Evolutionary conservation across 1,139 yeast genomes (phyloP).

Genomic region (Lodderomyces beijingensis): DNA sequence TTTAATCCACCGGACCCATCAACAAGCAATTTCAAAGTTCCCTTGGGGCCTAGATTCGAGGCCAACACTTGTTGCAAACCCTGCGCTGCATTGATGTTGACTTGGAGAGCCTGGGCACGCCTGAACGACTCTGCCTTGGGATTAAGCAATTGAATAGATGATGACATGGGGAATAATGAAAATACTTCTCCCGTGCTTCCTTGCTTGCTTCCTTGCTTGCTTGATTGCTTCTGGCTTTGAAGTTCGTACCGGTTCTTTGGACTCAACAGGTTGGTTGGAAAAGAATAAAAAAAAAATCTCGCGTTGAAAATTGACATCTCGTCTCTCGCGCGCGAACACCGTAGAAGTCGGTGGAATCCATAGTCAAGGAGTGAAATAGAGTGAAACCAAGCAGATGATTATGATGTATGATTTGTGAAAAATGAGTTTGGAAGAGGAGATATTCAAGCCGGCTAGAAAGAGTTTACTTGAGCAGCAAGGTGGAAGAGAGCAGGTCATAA

Average conservation of each 20-base stretch:
- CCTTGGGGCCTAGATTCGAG: conserved; percentile 94
- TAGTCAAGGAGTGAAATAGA: too few relatives aligned
- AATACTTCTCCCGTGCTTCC: conserved; percentile 1
- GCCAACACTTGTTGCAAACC: conserved; percentile 91
- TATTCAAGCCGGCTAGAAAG: conserved; percentile 18
- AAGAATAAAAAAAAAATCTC: too few relatives aligned
- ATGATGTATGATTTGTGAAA: too few relatives aligned
- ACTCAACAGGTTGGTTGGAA: too few relatives aligned
- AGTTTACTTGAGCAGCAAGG: conserved; percentile 20
- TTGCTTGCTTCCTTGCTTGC: conserved; percentile 1
- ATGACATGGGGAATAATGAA: conserved; percentile 28
- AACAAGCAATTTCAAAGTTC: conserved; percentile 92
- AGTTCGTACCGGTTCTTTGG: too few relatives aligned
- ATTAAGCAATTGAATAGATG: conserved; percentile 82
- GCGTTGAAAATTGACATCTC: too few relatives aligned
- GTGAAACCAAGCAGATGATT: too few relatives aligned
- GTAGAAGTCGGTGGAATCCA: too few relatives aligned
- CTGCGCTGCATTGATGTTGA: conserved; percentile 93
- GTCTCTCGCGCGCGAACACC: too few relatives aligned
- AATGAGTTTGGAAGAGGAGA: conserved; percentile 8
- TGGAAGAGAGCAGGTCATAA: conserved; percentile 32
- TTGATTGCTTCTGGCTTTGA: conserved; percentile 1
- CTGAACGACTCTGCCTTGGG: conserved; percentile 97
- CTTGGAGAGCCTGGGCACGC: conserved; percentile 91
- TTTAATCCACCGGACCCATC: conserved; percentile 96